These are phyloP conservation scores for Phytopythium helicoides DNA, from an alignment of 352 stramenopile species.

Conservation along the genomic window DNA sequence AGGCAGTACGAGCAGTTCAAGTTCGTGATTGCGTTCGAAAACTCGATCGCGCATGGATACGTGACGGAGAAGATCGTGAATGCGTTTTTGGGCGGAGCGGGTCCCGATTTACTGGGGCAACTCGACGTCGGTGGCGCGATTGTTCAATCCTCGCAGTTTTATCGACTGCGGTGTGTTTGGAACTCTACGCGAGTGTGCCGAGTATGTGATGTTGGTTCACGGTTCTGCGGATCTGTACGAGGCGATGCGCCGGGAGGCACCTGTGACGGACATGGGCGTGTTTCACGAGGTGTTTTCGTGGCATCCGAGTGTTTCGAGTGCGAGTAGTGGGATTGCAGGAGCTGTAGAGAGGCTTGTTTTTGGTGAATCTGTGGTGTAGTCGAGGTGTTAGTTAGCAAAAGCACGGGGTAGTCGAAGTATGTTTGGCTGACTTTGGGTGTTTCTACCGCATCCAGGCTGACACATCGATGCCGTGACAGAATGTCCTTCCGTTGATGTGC, in stretches of 20 bases:
- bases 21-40: constrained; percentile 77
- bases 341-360: background rate
- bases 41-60: constrained; percentile 37
- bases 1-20: constrained; percentile 36
- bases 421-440: too few relatives aligned
- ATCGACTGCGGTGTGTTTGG: constrained; percentile 49
- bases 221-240: constrained; percentile 28
- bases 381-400: background rate
- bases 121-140: constrained; percentile 20
- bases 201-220: constrained; percentile 37
- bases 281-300: constrained; percentile 42
- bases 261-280: constrained; percentile 23
- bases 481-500: constrained; percentile 19
- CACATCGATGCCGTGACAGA: background rate
- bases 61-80: constrained; percentile 69
- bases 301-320: constrained; percentile 32
- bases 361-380: background rate
- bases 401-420: too few relatives aligned
- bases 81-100: constrained; percentile 49
- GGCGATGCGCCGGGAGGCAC: constrained; percentile 23
- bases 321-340: constrained; percentile 1
- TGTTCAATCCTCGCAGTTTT: constrained; percentile 53
- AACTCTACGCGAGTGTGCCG: constrained; percentile 32
- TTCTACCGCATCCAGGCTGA: background rate
- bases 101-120: constrained; percentile 63